Conservation (phyloP, 2,329 filamentous ascomycete species). For the Stagonosporopsis chrysanthemi region DNA sequence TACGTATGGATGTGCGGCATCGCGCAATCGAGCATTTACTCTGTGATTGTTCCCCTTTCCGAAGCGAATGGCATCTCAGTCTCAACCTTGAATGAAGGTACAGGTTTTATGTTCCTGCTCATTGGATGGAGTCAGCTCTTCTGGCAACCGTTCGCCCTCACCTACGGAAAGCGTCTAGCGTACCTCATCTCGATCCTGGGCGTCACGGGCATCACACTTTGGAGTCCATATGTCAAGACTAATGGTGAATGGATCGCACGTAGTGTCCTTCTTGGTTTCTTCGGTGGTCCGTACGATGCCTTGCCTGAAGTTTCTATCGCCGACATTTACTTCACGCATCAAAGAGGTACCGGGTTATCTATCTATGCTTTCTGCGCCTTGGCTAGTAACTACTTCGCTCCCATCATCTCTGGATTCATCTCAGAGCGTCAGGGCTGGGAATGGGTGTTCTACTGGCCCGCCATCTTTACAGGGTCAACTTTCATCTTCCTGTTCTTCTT, state of each 20-base stretch:
- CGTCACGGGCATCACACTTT: slow-evolving; percentile 53
- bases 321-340: slow-evolving; percentile 51
- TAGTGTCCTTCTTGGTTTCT: slow-evolving; percentile 58
- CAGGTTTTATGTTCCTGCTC: slow-evolving; percentile 61
- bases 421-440: slow-evolving; percentile 46
- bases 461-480: slow-evolving; percentile 60
- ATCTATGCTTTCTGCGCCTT: slow-evolving; percentile 44
- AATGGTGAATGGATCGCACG: slow-evolving; percentile 58
- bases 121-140: slow-evolving; percentile 61
- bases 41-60: slow-evolving; percentile 58
- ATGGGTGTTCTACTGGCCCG: slow-evolving; percentile 58
- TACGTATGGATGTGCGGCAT: slow-evolving; percentile 61
- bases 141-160: slow-evolving; percentile 62
- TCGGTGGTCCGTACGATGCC: slow-evolving; percentile 59
- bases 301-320: slow-evolving; percentile 57
- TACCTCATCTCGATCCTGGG: slow-evolving; percentile 56
- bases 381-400: slow-evolving; percentile 49
- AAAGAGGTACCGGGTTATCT: slow-evolving; percentile 43
- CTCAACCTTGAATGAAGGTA: slow-evolving; percentile 57
- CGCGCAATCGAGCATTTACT: slow-evolving; percentile 59
- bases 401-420: slow-evolving; percentile 48
- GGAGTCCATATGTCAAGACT: slow-evolving; percentile 53
- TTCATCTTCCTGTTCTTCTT: slow-evolving; percentile 65
- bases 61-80: slow-evolving; percentile 57
- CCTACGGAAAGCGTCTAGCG: slow-evolving; percentile 60